Evolutionary conservation across 2,329 filamentous ascomycete genomes (phyloP).

Genomic region (Alternaria hordeiaustralica): DNA sequence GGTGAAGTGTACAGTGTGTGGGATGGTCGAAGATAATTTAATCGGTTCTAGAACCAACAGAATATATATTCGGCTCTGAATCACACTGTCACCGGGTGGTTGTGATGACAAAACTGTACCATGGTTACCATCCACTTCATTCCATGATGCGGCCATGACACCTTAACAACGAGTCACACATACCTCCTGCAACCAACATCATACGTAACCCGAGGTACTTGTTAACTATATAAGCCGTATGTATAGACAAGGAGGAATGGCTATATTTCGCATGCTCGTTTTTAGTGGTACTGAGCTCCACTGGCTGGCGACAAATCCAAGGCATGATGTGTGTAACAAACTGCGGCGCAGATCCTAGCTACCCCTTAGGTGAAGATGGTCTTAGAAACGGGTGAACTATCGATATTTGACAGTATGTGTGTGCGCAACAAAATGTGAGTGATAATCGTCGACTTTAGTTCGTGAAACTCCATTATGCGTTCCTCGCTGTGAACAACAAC

Average conservation of each 20-base stretch:
- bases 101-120: background rate
- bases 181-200: background rate
- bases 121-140: background rate
- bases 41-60: background rate
- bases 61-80: background rate
- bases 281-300: background rate
- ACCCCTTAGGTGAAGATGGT: too few relatives aligned
- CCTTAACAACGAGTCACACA: background rate
- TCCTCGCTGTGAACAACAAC: too few relatives aligned
- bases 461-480: too few relatives aligned
- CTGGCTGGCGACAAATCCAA: background rate
- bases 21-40: too few relatives aligned
- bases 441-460: too few relatives aligned
- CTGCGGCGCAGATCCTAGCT: background rate
- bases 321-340: background rate
- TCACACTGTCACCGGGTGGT: accelerated
- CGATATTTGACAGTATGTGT: background rate
- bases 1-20: too few relatives aligned
- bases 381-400: background rate
- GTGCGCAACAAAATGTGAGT: background rate
- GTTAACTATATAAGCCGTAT: background rate
- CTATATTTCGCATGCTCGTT: background rate
- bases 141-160: background rate
- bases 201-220: background rate
- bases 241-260: background rate